Base-by-base conservation (phyloP, 2,329 filamentous ascomycete genomes). In the Calycina marina region DNA sequence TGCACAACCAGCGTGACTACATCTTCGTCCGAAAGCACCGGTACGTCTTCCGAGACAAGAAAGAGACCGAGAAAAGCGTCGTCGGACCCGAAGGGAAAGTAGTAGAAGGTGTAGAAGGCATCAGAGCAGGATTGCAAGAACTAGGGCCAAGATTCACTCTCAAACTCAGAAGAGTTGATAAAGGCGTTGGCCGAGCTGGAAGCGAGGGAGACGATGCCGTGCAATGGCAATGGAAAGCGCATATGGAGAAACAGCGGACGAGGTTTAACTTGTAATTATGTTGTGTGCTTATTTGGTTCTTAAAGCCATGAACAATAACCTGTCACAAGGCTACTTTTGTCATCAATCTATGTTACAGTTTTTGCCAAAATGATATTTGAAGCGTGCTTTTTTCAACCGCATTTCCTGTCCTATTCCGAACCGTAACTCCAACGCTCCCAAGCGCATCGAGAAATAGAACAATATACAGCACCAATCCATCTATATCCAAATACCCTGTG, bases 1-100 rank as follows among this genome's bases (percentile, higher is more conserved):
- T 94, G 32, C 85, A 94, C 57, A 94, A 94, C 47, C 86, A 93
- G 61, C 77, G 88, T 41, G 88, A 96, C 56, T 96, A 88, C 56
- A 90, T 96, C 46, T 98, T 98, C 55, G 68, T 96, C 31, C 69
- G 90, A 4, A 67, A 86, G 22, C 86, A 96, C 56, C 68, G 90
- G 28, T 98, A 98, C 51, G 70, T 93, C 2, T 94, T 98, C 60
- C 71, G 90, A 10, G 84, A 96, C 38, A 93, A 90, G 62, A 67
- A 78, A 8, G 65, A 72, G 35, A 85, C 77, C 0, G 90, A 96
- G 60, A 94, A 93, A 62, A 77, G 74, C 34, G 81, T 94, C 1
- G 68, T 82, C 4, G 81, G 72, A 4, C 63, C 78, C 1, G 83
- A 96, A 48, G 86, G 90, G 12, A 80, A 83, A 54, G 72, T 80